Evolutionary conservation across 202 grass and related monocot genomes (phyloP).

Genomic region (Carex arenaria): DNA sequence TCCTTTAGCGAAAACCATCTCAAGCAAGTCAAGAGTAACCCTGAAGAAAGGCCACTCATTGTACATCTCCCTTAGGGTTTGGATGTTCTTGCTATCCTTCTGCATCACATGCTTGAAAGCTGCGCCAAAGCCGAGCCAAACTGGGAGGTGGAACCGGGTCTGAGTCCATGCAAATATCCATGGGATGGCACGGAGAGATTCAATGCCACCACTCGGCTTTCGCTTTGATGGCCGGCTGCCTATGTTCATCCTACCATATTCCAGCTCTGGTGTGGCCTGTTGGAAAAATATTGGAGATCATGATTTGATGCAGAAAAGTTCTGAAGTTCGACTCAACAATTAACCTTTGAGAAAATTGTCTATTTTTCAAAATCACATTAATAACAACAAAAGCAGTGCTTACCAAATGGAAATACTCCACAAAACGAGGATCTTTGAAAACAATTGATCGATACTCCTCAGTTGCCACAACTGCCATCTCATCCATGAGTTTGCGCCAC

Average conservation of each 20-base stretch:
- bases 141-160: slow-evolving; percentile 71
- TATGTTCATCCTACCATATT: slow-evolving; percentile 85
- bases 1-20: slow-evolving; percentile 97
- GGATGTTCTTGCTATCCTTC: slow-evolving; percentile 63
- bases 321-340: not conserved
- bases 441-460: slow-evolving; percentile 62
- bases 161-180: slow-evolving; percentile 94
- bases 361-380: not conserved
- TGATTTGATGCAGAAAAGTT: not conserved
- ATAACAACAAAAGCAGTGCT: not conserved
- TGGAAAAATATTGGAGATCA: not conserved
- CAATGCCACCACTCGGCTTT: slow-evolving; percentile 56
- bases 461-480: slow-evolving; percentile 72
- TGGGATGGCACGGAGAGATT: slow-evolving; percentile 78
- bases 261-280: slow-evolving; percentile 44
- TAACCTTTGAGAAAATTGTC: not conserved
- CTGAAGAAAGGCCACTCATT: slow-evolving; percentile 91
- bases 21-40: slow-evolving; percentile 79
- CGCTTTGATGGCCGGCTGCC: slow-evolving; percentile 70
- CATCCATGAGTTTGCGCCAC: slow-evolving; percentile 78
- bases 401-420: slow-evolving; percentile 89
- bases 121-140: slow-evolving; percentile 68
- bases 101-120: slow-evolving; percentile 54
- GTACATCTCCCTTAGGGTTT: slow-evolving; percentile 64
- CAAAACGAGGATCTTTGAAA: slow-evolving; percentile 55